Percentiles rank a stretch among this genome's conserved stretches.
Evolutionary conservation across 202 grass and related monocot genomes (phyloP).

Genomic region (Schoenoplectus tabernaemontani): DNA sequence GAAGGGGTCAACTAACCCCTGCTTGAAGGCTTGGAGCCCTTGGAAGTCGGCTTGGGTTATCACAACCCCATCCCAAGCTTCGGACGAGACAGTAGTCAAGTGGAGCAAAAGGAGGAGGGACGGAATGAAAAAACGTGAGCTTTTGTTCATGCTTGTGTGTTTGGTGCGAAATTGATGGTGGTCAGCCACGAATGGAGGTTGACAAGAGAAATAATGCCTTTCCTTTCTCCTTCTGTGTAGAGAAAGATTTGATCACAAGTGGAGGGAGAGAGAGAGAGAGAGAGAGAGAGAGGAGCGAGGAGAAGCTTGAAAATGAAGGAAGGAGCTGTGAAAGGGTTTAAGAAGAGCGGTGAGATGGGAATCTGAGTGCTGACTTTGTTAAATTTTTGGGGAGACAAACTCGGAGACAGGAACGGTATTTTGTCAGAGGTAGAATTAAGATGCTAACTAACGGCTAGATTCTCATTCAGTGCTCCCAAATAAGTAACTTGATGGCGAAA

Average conservation of each 20-base stretch:
- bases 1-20: slow-evolving; percentile 41
- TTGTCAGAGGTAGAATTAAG: slow-evolving; percentile 25
- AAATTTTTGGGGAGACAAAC: slow-evolving; percentile 23
- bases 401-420: slow-evolving; percentile 5
- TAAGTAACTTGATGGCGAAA: not conserved
- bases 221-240: not conserved
- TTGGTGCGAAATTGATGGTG: not conserved
- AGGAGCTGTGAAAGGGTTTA: not conserved
- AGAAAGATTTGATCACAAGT: not conserved
- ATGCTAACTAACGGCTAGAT: slow-evolving; percentile 76
- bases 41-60: slow-evolving; percentile 77
- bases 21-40: slow-evolving; percentile 65
- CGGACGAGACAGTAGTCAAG: slow-evolving; percentile 9
- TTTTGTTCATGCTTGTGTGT: not conserved
- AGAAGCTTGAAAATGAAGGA: slow-evolving; percentile 17
- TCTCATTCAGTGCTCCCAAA: slow-evolving; percentile 34
- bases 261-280: not conserved
- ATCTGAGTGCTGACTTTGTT: not conserved
- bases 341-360: not conserved
- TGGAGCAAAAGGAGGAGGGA: not conserved
- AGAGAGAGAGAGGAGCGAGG: not conserved
- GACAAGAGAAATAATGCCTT: slow-evolving; percentile 5
- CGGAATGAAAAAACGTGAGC: not conserved
- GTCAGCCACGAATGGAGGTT: not conserved
- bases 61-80: slow-evolving; percentile 46